These are phyloP conservation scores for Tephrocybe sp. DNA, from an alignment of 768 basidiomycete genomes.

Conservation along the genomic window DNA sequence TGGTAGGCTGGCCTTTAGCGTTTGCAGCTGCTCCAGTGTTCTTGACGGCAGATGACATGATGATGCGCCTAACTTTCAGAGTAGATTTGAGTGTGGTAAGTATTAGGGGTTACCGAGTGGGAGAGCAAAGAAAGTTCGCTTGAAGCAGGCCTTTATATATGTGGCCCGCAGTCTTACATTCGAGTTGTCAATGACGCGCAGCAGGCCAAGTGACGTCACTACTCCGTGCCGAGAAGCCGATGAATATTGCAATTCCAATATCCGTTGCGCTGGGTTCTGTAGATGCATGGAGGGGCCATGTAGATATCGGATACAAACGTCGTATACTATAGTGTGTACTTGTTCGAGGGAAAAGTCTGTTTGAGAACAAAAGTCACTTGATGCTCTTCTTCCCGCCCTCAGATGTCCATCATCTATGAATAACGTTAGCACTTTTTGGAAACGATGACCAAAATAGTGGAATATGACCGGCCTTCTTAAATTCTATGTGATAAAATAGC, in stretches of 20 bases:
- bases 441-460: neutral
- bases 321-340: too few species aligned
- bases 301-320: too few species aligned
- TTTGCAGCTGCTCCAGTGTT: conserved; percentile 3
- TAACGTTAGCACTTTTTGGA: neutral
- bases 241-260: neutral
- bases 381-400: too few species aligned
- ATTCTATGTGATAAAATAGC: conserved; percentile 11
- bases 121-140: too few species aligned
- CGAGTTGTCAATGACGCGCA: neutral
- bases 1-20: conserved; percentile 4
- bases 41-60: conserved; percentile 8
- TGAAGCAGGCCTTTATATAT: neutral
- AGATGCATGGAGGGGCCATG: too few species aligned
- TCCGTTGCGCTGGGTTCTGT: neutral
- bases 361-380: too few species aligned
- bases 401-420: conserved; percentile 10
- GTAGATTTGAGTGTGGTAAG: neutral
- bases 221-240: neutral
- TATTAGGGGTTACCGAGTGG: neutral
- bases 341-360: neutral
- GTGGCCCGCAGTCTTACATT: neutral
- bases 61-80: neutral
- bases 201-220: neutral
- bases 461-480: conserved; percentile 12